Evolutionary conservation across 257 asterid genomes (phyloP), one percentile per base, ranked within the genome.

Genomic region (Solanum phureja): DNA sequence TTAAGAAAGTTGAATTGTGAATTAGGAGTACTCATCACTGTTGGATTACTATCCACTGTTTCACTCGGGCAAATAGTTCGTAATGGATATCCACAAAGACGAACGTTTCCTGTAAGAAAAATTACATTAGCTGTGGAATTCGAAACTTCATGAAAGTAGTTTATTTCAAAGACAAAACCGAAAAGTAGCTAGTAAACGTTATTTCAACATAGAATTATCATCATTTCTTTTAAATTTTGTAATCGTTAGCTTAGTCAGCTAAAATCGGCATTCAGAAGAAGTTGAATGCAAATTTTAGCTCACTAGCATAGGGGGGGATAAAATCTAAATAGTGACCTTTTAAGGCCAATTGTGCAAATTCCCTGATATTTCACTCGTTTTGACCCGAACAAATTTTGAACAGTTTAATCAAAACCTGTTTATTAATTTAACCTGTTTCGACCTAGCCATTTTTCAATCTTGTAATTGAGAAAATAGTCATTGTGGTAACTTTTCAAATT

Each of bases 1-100:
- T 76, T 76, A 73, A 7, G 88, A 75, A 27, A 86, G 86, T 3
- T 89, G 88, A 38, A 83, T 68, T 21, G 88, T 87, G 71, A 91
- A 4, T 19, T 86, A 84, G 21, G 86, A 31, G 86, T 85, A 12
- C 18, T 46, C 23, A 88, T 88, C 31, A 40, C 58, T 3, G 74
- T 62, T 31, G 90, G 89, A 82, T 83, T 71, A 40, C 66, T 52
- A 3, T 11, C 12, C 18, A 68, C 86, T 4, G 88, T 76, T 37
- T 87, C 87, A 1, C 21, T 40, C 7, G 66, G 62, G 27, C 93
- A 91, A 16, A 74, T 81, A 10, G n/a, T 56, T 18, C 82, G 73
- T 77, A 91, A 79, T 12, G 91, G 93, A 74, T 83, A 87, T 34
- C 93, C 93, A 88, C 91, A 91, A 42, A 91, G 90, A 62, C 44